Evolutionary conservation across 2,329 filamentous ascomycete genomes (phyloP).

Genomic region (Karstenula rhodostoma): DNA sequence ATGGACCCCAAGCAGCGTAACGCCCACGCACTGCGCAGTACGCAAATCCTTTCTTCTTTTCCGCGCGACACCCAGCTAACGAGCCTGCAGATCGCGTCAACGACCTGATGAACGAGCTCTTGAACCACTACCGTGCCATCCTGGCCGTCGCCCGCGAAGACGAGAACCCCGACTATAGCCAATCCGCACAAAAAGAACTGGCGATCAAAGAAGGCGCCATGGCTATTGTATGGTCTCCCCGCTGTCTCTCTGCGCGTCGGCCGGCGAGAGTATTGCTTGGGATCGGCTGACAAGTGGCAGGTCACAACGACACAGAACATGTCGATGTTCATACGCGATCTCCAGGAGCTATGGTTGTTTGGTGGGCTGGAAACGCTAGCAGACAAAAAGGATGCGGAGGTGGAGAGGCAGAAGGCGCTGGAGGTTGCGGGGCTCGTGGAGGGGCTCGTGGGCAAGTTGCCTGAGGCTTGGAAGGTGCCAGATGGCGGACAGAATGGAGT

Average conservation of each 20-base stretch:
- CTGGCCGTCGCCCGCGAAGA: constrained; percentile 14
- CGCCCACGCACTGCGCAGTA: constrained; percentile 51
- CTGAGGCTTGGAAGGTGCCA: constrained; percentile 12
- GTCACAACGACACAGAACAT: constrained; percentile 70
- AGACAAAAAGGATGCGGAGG: constrained; percentile 37
- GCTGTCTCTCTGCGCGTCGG: not conserved
- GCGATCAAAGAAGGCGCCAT: constrained; percentile 16
- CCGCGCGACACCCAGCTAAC: not conserved
- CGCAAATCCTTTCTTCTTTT: not conserved
- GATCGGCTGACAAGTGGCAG: constrained; percentile 31
- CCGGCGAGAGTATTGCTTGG: not conserved
- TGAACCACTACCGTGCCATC: constrained; percentile 15
- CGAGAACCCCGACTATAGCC: constrained; percentile 12
- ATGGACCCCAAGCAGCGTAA: constrained; percentile 55
- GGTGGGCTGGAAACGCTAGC: constrained; percentile 67
- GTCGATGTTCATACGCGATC: constrained; percentile 65
- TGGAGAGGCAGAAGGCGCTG: constrained; percentile 27
- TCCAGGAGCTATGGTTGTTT: constrained; percentile 74
- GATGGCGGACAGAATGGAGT: not conserved
- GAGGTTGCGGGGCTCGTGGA: constrained; percentile 35
- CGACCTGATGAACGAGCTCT: constrained; percentile 11
- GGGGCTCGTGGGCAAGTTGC: constrained; percentile 28
- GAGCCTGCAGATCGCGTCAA: constrained; percentile 14
- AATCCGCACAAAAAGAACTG: constrained; percentile 16
- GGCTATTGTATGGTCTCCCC: constrained; percentile 11